These are phyloP conservation scores for Avena eriantha DNA, from an alignment of 176 grass and related monocot genomes.

Conservation along the genomic window DNA sequence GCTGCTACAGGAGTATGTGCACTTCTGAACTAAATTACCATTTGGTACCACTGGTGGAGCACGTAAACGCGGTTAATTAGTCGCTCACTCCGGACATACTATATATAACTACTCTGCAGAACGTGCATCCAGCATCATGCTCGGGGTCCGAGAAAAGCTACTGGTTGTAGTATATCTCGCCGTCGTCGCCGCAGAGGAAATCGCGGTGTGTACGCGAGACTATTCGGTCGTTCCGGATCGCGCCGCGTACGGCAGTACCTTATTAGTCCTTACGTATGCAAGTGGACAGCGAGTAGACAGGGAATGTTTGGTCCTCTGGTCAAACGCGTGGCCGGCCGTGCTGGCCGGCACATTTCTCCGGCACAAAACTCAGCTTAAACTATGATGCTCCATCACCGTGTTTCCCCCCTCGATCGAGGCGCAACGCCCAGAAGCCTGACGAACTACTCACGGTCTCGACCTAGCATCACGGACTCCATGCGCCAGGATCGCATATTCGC, in stretches of 20 bases:
- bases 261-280: neutral
- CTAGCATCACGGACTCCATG: too few relatives aligned
- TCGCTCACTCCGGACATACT: too few relatives aligned
- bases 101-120: neutral
- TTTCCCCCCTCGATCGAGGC: too few relatives aligned
- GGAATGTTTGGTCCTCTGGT: constrained; percentile 31
- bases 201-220: constrained; percentile 37
- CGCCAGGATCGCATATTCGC: too few relatives aligned
- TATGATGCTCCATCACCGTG: neutral
- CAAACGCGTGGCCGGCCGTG: constrained; percentile 40
- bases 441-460: neutral
- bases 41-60: neutral
- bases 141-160: constrained; percentile 4
- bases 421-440: neutral
- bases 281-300: neutral
- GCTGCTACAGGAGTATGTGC: neutral
- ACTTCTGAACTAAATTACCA: neutral
- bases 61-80: too few relatives aligned
- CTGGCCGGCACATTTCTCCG: constrained; percentile 17
- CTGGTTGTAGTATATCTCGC: neutral
- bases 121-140: neutral
- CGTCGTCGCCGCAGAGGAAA: constrained; percentile 25
- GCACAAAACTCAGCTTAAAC: neutral
- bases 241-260: neutral
- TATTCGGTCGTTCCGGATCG: constrained; percentile 17